Evolutionary conservation across 805 yeast genomes (phyloP).

Genomic region (Pichia kluyveri): DNA sequence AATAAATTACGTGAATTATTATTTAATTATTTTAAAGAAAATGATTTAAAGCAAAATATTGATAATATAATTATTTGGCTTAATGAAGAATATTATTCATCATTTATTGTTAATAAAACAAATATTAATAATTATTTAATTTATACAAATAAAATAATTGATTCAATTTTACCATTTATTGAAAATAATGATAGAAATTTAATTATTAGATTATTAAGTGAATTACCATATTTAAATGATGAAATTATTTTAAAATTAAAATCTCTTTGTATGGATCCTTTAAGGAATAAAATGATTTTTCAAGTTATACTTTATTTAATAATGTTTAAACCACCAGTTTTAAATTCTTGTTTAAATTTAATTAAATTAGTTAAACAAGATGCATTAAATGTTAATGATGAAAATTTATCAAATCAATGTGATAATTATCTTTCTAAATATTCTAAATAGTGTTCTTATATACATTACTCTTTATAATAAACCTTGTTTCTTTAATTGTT

Average conservation of each 20-base stretch:
- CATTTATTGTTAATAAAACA: conserved; percentile 32
- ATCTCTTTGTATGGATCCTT: conserved; percentile 79
- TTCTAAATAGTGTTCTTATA: not conserved
- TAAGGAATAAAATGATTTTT: conserved; percentile 69
- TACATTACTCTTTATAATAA: conserved; percentile 34
- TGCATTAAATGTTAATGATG: conserved; percentile 27
- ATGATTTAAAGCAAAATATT: conserved; percentile 58
- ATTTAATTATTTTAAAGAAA: conserved; percentile 58
- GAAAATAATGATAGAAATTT: conserved; percentile 74
- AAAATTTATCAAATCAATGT: conserved; percentile 41
- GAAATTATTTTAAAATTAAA: conserved; percentile 55
- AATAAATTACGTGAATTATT: conserved; percentile 60
- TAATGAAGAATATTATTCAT: conserved; percentile 81
- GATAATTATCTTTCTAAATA: conserved; percentile 39
- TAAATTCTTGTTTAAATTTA: conserved; percentile 40
- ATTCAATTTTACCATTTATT: conserved; percentile 72
- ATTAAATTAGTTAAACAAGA: conserved; percentile 38
- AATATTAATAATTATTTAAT: conserved; percentile 36
- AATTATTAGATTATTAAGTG: conserved; percentile 77
- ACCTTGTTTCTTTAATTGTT: conserved; percentile 84
- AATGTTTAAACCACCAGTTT: conserved; percentile 86
- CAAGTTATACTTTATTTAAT: conserved; percentile 74
- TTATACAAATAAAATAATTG: conserved; percentile 68
- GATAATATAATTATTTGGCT: conserved; percentile 85
- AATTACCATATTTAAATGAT: conserved; percentile 67